Conservation (phyloP, 164 flowering plant species). For the Vitis rotundifolia region DNA sequence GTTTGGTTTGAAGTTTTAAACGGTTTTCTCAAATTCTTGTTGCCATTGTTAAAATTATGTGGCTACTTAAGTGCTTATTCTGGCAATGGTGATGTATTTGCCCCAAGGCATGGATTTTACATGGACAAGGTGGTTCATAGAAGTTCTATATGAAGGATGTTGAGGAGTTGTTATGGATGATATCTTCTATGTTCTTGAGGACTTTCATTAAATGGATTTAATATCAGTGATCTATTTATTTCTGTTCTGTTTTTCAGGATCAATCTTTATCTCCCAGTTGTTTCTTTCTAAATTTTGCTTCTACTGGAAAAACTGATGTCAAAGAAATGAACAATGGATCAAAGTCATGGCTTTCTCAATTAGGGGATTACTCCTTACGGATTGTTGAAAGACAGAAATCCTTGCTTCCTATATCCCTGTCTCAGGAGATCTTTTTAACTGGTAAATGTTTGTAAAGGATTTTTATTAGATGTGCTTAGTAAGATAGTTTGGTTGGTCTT, state of each 20-base stretch:
- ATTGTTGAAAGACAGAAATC: conserved; percentile 49
- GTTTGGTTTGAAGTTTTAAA: not conserved
- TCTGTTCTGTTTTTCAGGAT: conserved; percentile 49
- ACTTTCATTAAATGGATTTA: not conserved
- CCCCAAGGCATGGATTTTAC: too few relatives aligned
- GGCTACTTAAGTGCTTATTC: not conserved
- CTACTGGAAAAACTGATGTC: conserved; percentile 13
- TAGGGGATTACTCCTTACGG: conserved; percentile 39
- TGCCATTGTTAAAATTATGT: not conserved
- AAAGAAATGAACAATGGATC: conserved; percentile 21
- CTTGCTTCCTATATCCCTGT: conserved; percentile 25
- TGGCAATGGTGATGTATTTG: not conserved
- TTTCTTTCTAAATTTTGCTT: conserved; percentile 40
- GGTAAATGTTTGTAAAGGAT: conserved; percentile 36
- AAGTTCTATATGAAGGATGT: too few relatives aligned
- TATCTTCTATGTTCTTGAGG: not conserved
- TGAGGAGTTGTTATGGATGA: not conserved
- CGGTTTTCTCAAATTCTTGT: not conserved
- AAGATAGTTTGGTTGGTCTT: not conserved
- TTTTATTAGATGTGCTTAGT: not conserved
- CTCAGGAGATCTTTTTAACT: conserved; percentile 34
- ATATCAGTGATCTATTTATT: not conserved
- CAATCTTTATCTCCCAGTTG: conserved; percentile 28
- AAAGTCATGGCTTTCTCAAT: conserved; percentile 55
- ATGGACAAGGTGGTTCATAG: too few relatives aligned